Evolutionary conservation across 352 stramenopile genomes (phyloP).

Genomic region (Phytopythium oedochilum): DNA sequence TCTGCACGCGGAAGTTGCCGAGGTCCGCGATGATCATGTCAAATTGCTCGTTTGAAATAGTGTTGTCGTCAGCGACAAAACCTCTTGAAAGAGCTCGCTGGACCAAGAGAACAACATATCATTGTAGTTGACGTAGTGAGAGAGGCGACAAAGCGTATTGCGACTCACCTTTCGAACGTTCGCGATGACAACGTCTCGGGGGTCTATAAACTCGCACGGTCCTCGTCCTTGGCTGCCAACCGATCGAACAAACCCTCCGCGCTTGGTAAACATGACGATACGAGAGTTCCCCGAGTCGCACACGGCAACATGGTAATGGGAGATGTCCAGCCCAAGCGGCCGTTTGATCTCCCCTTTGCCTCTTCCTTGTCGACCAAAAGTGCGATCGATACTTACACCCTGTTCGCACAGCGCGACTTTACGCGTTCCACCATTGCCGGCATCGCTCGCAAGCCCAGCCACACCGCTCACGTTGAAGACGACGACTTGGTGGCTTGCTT

Average conservation of each 20-base stretch:
- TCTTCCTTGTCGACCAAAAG: constrained; percentile 27
- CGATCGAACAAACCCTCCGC: constrained; percentile 40
- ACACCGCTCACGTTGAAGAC: constrained; percentile 29
- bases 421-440: neutral
- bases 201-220: constrained; percentile 35
- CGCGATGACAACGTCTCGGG: constrained; percentile 44
- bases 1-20: constrained; percentile 64
- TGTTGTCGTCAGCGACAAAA: constrained; percentile 18
- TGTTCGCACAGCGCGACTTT: neutral
- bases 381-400: constrained; percentile 6
- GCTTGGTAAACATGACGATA: constrained; percentile 50
- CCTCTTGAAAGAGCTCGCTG: constrained; percentile 43
- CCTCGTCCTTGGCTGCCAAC: constrained; percentile 35
- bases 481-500: constrained; percentile 40
- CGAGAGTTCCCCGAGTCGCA: constrained; percentile 53
- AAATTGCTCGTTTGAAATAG: constrained; percentile 62
- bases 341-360: constrained; percentile 30
- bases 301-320: constrained; percentile 64
- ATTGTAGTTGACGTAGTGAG: neutral
- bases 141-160: no score
- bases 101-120: neutral
- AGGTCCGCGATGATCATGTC: constrained; percentile 58
- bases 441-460: neutral
- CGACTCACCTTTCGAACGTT: constrained; percentile 56
- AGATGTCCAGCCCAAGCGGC: constrained; percentile 42